phyloP scores from a whole-genome alignment of 306 rosid genomes.

The Mimosa bimucronata region DNA sequence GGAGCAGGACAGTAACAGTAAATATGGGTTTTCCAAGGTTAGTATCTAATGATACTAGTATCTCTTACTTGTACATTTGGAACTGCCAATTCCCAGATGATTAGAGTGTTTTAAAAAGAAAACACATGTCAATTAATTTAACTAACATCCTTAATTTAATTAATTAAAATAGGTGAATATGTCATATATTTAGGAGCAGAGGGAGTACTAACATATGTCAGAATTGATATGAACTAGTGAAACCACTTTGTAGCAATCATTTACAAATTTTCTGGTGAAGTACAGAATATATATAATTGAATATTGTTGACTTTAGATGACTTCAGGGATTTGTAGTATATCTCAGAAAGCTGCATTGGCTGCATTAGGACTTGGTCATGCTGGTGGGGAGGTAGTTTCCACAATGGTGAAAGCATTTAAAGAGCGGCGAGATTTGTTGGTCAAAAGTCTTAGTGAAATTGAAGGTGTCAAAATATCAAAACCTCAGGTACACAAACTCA shows the following conservation, averaged over 20 bases:
- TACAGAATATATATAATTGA: not conserved
- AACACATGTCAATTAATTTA: too few species aligned
- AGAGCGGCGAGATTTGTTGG: slow-evolving; percentile 89
- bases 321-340: slow-evolving; percentile 90
- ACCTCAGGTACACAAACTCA: slow-evolving; percentile 62
- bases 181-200: too few species aligned
- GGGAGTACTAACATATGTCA: not conserved
- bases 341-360: slow-evolving; percentile 95
- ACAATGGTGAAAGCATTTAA: slow-evolving; percentile 92
- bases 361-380: slow-evolving; percentile 89
- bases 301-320: slow-evolving; percentile 57
- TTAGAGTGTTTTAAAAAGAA: too few species aligned
- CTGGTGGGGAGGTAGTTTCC: slow-evolving; percentile 87
- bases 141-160: too few species aligned
- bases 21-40: slow-evolving; percentile 98
- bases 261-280: too few species aligned
- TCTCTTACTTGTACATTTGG: too few species aligned
- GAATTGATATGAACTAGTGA: not conserved
- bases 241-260: too few species aligned
- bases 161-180: too few species aligned
- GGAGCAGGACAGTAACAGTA: slow-evolving; percentile 88
- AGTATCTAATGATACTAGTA: not conserved
- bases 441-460: slow-evolving; percentile 74
- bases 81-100: too few species aligned
- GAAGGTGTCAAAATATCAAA: slow-evolving; percentile 80